Evolutionary conservation across 306 rosid genomes (phyloP).

Genomic region (Fragaria vesca): DNA sequence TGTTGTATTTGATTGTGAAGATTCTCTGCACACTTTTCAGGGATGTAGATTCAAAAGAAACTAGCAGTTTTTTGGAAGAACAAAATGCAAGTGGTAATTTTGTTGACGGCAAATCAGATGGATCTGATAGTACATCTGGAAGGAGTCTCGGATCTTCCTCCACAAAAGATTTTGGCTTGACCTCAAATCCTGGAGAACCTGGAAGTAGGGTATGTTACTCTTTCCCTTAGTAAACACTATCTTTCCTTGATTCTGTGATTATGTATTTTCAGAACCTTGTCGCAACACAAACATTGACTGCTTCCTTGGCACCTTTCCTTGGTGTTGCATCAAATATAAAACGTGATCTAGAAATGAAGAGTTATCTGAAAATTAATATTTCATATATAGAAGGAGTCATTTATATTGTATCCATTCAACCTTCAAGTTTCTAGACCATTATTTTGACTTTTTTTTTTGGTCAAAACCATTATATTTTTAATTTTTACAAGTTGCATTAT

Average conservation of each 20-base stretch:
- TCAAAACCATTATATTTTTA: neutral
- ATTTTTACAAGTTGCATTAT: neutral
- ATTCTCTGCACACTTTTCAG: constrained; percentile 26
- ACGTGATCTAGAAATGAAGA: neutral
- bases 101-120: constrained; percentile 36
- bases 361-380: neutral
- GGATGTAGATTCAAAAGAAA: constrained; percentile 36
- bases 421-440: neutral
- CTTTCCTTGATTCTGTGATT: neutral
- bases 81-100: constrained; percentile 26
- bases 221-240: neutral
- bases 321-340: neutral
- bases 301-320: neutral
- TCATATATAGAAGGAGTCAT: neutral
- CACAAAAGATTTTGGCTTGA: constrained; percentile 41
- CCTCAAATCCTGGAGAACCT: constrained; percentile 41
- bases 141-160: constrained; percentile 43
- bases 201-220: constrained; percentile 40
- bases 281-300: neutral
- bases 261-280: neutral
- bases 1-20: constrained; percentile 11
- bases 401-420: neutral
- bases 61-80: constrained; percentile 23
- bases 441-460: neutral
- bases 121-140: constrained; percentile 30